A percentile compares a stretch with the other conserved stretches of the same genome.
phyloP scores from a whole-genome alignment of 768 basidiomycete species.

The Daedaleopsis sinensis region DNA sequence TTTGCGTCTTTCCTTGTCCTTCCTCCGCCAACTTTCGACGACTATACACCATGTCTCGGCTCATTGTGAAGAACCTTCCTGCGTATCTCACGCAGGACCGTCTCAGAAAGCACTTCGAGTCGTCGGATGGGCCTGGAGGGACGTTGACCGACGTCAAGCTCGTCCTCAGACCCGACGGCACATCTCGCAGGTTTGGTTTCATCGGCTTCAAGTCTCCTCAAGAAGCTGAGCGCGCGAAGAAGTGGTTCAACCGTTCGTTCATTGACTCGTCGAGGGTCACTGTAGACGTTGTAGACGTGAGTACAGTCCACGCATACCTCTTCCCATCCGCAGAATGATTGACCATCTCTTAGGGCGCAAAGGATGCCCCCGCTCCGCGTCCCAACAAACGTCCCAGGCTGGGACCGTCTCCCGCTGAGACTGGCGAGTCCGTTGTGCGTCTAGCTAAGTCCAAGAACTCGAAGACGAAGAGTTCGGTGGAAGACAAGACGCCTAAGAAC shows the following conservation, averaged over 20 bases:
- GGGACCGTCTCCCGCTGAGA: constrained; percentile 34
- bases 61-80: constrained; percentile 84
- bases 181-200: constrained; percentile 88
- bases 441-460: not conserved
- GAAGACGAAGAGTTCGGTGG: constrained; percentile 4
- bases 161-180: constrained; percentile 74
- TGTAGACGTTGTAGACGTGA: constrained; percentile 78
- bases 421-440: constrained; percentile 16
- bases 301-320: constrained; percentile 27
- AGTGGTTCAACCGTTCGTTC: constrained; percentile 87
- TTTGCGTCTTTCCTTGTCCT: constrained; percentile 5
- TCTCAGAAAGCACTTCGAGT: constrained; percentile 70
- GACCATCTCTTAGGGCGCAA: constrained; percentile 53
- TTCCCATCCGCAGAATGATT: not conserved
- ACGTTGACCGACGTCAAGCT: constrained; percentile 88
- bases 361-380: constrained; percentile 66
- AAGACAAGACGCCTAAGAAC: constrained; percentile 1
- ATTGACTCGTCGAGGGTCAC: constrained; percentile 77
- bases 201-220: constrained; percentile 83
- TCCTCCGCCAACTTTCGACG: not conserved
- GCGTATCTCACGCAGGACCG: constrained; percentile 63
- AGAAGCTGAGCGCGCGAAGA: constrained; percentile 73
- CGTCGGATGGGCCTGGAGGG: constrained; percentile 59
- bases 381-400: constrained; percentile 72
- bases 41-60: constrained; percentile 63